Conservation (phyloP, 495 filamentous ascomycete species). For the Aspergillus saccharolyticus region DNA sequence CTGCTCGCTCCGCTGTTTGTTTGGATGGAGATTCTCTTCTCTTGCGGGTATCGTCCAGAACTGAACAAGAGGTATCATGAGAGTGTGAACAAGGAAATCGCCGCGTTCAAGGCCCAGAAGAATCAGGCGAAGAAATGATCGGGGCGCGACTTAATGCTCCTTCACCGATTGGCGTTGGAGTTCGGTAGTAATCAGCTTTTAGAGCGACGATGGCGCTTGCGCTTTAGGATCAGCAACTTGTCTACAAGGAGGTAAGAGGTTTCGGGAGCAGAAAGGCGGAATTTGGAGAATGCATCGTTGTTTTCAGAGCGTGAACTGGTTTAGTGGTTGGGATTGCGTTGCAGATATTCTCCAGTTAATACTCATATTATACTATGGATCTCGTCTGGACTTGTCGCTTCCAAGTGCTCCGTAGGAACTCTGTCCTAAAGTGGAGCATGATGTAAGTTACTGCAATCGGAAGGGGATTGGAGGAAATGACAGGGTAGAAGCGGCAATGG, state of each 20-base stretch:
- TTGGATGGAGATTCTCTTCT: constrained; percentile 93
- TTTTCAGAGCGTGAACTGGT: background rate
- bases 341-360: background rate
- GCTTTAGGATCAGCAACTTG: background rate
- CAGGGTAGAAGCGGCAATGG: background rate
- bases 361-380: too few species aligned
- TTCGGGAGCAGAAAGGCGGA: background rate
- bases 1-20: constrained; percentile 98
- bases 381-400: background rate
- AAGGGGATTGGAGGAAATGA: background rate
- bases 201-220: background rate
- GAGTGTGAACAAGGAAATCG: constrained; percentile 61
- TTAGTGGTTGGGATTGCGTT: background rate
- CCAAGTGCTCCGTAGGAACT: background rate
- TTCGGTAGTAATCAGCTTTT: background rate
- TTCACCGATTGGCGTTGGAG: background rate
- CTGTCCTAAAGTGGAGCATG: background rate
- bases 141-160: background rate
- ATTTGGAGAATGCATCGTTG: background rate
- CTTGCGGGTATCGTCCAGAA: constrained; percentile 83
- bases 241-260: background rate
- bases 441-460: background rate
- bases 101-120: constrained; percentile 36
- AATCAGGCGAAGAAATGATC: constrained; percentile 17
- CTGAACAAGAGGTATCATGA: constrained; percentile 73